Conservation (phyloP, 345 rosid genomes). For the Noccaea bulbosa region DNA sequence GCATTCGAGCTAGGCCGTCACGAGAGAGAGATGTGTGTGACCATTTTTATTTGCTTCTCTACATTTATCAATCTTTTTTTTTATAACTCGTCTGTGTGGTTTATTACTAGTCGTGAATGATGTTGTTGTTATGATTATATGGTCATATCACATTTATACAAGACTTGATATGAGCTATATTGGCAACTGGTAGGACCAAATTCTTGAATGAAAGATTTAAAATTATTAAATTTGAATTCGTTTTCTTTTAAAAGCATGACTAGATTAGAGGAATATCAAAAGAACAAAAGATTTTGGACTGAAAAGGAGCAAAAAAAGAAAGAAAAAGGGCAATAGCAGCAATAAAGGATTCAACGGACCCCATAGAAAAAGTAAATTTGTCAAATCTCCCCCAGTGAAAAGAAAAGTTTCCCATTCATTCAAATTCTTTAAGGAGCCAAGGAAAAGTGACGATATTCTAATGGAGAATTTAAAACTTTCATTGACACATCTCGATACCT, state of each 20-base stretch:
- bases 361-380: constrained; percentile 33
- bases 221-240: constrained; percentile 25
- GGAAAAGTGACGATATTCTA: background rate
- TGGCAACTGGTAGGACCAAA: background rate
- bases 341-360: constrained; percentile 40
- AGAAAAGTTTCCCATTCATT: constrained; percentile 26
- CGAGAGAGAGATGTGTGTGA: constrained; percentile 31
- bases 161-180: background rate
- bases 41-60: constrained; percentile 5
- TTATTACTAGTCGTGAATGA: background rate
- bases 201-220: background rate
- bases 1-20: background rate
- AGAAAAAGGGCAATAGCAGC: constrained; percentile 36
- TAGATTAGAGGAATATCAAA: constrained; percentile 12
- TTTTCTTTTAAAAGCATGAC: background rate
- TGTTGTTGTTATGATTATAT: background rate
- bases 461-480: too few species aligned
- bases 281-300: constrained; percentile 28
- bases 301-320: constrained; percentile 15
- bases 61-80: background rate
- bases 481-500: too few species aligned
- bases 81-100: background rate
- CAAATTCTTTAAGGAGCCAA: constrained; percentile 13
- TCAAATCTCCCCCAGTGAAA: constrained; percentile 27
- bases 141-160: background rate